A percentile compares a stretch with the other conserved stretches of the same genome.
Conservation (phyloP, 352 stramenopile genomes). For the Phytophthora foliorum region DNA sequence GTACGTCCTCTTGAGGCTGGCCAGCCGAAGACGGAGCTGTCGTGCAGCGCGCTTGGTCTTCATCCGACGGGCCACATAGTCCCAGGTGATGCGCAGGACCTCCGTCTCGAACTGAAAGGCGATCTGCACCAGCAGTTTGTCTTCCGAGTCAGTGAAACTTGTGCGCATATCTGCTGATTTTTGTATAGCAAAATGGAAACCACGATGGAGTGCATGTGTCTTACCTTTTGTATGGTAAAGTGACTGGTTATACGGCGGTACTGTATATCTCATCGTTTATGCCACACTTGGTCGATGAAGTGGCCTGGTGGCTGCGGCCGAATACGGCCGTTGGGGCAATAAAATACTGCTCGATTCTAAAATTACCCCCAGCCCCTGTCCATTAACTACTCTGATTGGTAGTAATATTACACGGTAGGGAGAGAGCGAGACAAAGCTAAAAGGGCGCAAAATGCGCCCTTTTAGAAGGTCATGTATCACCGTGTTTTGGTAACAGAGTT, state of each 20-base stretch:
- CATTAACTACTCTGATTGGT: background rate
- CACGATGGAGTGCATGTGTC: conserved; percentile 5
- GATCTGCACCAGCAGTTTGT: conserved; percentile 20
- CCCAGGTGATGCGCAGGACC: conserved; percentile 19
- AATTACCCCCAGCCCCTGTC: background rate
- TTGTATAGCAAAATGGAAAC: background rate
- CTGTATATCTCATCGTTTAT: background rate
- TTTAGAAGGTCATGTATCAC: background rate
- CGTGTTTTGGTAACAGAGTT: background rate
- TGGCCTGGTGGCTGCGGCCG: background rate
- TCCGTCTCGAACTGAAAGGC: conserved; percentile 14
- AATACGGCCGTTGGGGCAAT: background rate
- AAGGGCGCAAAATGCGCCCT: background rate
- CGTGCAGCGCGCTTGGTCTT: conserved; percentile 16
- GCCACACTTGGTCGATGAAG: background rate
- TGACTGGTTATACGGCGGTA: background rate
- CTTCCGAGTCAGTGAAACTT: conserved; percentile 21
- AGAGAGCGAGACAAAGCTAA: background rate
- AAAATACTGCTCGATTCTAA: background rate
- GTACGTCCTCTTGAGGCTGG: conserved; percentile 25
- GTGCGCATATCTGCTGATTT: conserved; percentile 3
- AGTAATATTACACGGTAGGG: background rate
- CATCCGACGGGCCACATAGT: conserved; percentile 30
- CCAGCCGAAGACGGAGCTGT: conserved; percentile 21
- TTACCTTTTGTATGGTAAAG: conserved; percentile 3